Conservation (phyloP, 1,284 basidiomycete species). For the Microbotryum intermedium region DNA sequence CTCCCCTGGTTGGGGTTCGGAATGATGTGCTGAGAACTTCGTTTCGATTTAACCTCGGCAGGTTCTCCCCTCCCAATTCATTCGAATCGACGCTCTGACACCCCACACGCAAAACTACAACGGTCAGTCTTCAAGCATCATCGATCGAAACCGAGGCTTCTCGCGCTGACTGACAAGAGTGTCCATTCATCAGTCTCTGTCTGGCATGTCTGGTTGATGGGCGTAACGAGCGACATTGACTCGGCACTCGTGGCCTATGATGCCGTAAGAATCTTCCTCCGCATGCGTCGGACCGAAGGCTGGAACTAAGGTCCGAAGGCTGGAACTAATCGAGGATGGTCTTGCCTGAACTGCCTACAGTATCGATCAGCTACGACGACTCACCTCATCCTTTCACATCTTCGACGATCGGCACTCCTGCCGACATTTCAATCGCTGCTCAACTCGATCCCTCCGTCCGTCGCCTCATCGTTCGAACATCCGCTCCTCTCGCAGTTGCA, state of each 20-base stretch:
- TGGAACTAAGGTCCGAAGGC: too few species aligned
- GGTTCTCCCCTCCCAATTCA: slow-evolving; percentile 30
- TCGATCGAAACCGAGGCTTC: too few species aligned
- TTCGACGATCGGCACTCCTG: slow-evolving; percentile 34
- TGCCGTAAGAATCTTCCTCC: background rate
- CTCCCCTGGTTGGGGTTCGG: too few species aligned
- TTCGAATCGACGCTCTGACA: slow-evolving; percentile 38
- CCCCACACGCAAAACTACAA: slow-evolving; percentile 38
- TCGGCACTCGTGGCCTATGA: background rate
- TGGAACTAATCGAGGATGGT: background rate
- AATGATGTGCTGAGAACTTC: background rate
- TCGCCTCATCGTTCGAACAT: slow-evolving; percentile 33
- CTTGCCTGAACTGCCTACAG: slow-evolving; percentile 7
- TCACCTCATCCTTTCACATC: slow-evolving; percentile 38
- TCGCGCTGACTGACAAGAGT: too few species aligned
- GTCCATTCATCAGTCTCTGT: too few species aligned
- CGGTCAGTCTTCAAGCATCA: background rate
- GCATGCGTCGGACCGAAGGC: background rate
- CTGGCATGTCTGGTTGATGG: slow-evolving; percentile 29
- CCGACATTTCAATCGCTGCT: slow-evolving; percentile 31
- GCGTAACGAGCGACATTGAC: background rate
- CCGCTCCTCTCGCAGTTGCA: slow-evolving; percentile 36
- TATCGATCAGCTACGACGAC: slow-evolving; percentile 32
- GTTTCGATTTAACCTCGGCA: background rate
- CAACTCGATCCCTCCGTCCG: background rate